Base-by-base conservation (phyloP, 1,284 basidiomycete genomes). In the Naganishia sp. region DNA sequence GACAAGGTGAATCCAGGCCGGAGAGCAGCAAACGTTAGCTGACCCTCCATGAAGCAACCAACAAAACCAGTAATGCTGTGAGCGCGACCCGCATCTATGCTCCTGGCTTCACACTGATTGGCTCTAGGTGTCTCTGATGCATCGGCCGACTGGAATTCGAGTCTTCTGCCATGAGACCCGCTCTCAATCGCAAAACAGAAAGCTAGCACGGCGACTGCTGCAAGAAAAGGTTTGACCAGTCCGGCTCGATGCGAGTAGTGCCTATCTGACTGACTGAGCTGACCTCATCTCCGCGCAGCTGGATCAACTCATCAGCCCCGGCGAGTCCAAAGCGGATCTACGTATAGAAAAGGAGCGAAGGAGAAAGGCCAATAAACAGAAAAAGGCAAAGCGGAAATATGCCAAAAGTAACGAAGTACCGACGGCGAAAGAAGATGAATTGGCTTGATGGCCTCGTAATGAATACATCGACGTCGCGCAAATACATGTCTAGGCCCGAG, bases 131-230 rank as follows among this genome's bases (percentile, higher is more conserved):
- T 78, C 73, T 21, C 73, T 82, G 0, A 72, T 77, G 4, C 81
- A 82, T 65, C 70, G 73, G 7, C 81, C 81, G 0, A 82, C 81
- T 0, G 81, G 80, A 2, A 76, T 80, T 18, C 72, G 80, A 6
- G 74, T 82, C 0, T 77, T 78, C 65, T 77, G 79, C 11, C 81
- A 82, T 68, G 79, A 81, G 21, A 81, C 81, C 1, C 74, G 81
- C 4, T 78, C 76, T 2, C 62, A 80, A 10, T 79, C 79, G 65
- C 73, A 79, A 67, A 82, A 82, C 63, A 72, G 81, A 6, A 71
- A 71, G 46, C 70, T 78, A 1, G 81, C 81, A 2, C 67, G 81
- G 15, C 69, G 74, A 63, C 78, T 81, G 63, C 57, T 82, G 49
- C 69, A 71, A 15, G 78, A 79, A 57, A 72, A 72, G 23, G 70